A percentile compares a stretch with the other conserved stretches of the same genome.
Evolutionary conservation across 1,139 yeast genomes (phyloP).

Genomic region (Nakaseomyces sp.): DNA sequence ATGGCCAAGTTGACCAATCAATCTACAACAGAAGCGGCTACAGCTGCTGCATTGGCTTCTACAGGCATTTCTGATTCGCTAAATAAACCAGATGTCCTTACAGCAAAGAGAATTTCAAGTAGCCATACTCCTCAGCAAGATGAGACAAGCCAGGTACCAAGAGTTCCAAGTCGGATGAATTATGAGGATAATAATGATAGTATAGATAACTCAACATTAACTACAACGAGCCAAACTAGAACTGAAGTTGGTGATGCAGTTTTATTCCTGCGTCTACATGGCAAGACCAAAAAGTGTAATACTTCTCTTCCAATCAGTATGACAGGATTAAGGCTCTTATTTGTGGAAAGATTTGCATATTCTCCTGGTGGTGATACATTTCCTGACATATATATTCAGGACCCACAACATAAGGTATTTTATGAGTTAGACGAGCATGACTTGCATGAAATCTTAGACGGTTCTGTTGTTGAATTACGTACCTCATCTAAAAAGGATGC

Average conservation of each 20-base stretch:
- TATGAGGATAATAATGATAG: not conserved
- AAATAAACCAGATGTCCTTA: not conserved
- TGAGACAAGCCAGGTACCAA: not conserved
- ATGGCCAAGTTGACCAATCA: conserved; percentile 66
- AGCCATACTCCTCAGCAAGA: not conserved
- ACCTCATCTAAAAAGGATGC: conserved; percentile 1
- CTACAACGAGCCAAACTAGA: not conserved
- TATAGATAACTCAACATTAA: not conserved
- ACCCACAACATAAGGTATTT: conserved; percentile 47
- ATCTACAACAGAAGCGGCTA: conserved; percentile 32
- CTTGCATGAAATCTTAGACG: conserved; percentile 50
- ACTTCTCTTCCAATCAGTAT: conserved; percentile 44
- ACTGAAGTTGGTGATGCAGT: conserved; percentile 8
- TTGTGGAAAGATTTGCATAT: conserved; percentile 81
- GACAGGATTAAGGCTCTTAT: conserved; percentile 60
- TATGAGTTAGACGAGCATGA: conserved; percentile 75
- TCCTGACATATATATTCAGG: conserved; percentile 76
- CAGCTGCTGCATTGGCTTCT: conserved; percentile 24
- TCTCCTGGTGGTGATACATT: conserved; percentile 63
- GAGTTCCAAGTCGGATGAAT: not conserved
- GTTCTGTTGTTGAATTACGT: conserved; percentile 42
- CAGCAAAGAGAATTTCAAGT: not conserved
- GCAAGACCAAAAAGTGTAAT: conserved; percentile 52
- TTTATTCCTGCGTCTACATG: conserved; percentile 46
- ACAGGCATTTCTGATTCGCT: not conserved